Evolutionary conservation across 2,329 filamentous ascomycete genomes (phyloP).

Genomic region (Colletotrichum higginsianum): DNA sequence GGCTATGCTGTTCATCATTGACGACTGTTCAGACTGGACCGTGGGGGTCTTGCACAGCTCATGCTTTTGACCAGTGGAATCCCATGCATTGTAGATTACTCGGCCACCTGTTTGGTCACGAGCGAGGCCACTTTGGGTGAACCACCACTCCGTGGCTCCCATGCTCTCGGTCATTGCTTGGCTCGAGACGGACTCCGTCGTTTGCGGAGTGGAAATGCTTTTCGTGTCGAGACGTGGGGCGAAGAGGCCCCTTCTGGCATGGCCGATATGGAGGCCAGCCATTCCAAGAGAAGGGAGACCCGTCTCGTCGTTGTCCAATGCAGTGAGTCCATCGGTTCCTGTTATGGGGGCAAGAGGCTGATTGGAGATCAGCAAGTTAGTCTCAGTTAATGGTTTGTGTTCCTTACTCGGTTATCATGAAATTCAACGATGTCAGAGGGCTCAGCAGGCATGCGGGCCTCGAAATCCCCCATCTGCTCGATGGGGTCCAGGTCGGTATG

Average conservation of each 20-base stretch:
- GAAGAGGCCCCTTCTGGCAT: background rate
- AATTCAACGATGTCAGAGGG: constrained; percentile 34
- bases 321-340: constrained; percentile 19
- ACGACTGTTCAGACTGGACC: constrained; percentile 14
- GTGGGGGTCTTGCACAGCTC: constrained; percentile 46
- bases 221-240: background rate
- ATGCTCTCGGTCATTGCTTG: background rate
- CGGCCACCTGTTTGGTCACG: background rate
- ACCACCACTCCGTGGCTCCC: background rate
- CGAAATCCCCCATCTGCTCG: constrained; percentile 25
- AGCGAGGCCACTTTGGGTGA: background rate
- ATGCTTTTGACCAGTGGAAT: constrained; percentile 46
- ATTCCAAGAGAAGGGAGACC: background rate
- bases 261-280: background rate
- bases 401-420: constrained; percentile 15
- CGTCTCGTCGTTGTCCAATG: background rate
- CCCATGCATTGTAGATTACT: constrained; percentile 48
- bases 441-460: constrained; percentile 17
- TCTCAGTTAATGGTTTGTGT: background rate
- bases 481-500: constrained; percentile 16
- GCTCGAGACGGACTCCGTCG: background rate
- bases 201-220: constrained; percentile 8
- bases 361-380: background rate
- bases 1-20: background rate
- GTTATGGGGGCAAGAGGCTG: constrained; percentile 38